phyloP scores from a whole-genome alignment of 2,329 filamentous ascomycete genomes.

The Colletotrichum navitas region DNA sequence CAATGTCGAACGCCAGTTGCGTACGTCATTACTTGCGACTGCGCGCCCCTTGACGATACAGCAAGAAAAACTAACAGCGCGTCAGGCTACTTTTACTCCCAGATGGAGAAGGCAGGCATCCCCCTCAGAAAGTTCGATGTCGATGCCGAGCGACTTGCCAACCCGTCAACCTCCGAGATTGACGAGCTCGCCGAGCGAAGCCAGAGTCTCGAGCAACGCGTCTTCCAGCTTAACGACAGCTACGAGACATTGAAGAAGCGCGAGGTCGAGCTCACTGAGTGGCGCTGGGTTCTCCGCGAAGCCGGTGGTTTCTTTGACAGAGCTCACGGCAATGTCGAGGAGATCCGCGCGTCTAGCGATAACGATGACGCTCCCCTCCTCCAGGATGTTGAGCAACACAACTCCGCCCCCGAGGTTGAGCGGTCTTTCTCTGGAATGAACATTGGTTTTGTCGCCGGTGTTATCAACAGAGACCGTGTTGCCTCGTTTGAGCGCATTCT shows the following conservation, averaged over 20 bases:
- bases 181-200: conserved; percentile 94
- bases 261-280: conserved; percentile 96
- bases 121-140: conserved; percentile 91
- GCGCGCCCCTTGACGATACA: conserved; percentile 7
- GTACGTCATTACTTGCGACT: conserved; percentile 66
- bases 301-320: conserved; percentile 97
- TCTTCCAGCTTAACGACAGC: conserved; percentile 94
- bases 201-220: conserved; percentile 90
- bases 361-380: conserved; percentile 94
- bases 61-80: conserved; percentile 48
- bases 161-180: conserved; percentile 93
- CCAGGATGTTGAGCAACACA: conserved; percentile 90
- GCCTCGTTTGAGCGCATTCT: conserved; percentile 97
- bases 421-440: conserved; percentile 97
- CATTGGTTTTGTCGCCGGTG: conserved; percentile 97
- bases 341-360: conserved; percentile 91
- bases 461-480: conserved; percentile 92
- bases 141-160: conserved; percentile 86
- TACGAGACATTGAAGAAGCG: conserved; percentile 99
- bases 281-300: conserved; percentile 97
- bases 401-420: conserved; percentile 75
- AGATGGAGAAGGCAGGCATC: conserved; percentile 95
- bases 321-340: conserved; percentile 95
- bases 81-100: conserved; percentile 88
- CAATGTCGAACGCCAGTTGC: conserved; percentile 97